Evolutionary conservation across 257 asterid species (phyloP).

Genomic region (Voacanga thouarsii): DNA sequence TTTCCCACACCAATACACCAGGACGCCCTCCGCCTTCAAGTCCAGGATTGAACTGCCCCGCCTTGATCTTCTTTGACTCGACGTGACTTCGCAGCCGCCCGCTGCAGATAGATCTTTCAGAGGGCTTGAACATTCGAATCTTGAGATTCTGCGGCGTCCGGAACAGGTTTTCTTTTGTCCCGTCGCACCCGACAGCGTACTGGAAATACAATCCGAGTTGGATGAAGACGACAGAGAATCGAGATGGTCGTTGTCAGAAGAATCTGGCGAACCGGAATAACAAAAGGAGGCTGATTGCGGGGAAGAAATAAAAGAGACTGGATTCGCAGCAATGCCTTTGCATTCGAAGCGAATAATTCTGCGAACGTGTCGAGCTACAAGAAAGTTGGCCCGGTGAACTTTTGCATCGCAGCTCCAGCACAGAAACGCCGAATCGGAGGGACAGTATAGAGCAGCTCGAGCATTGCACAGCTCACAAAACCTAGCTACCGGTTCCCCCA

Average conservation of each 20-base stretch:
- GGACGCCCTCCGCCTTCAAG: constrained; percentile 36
- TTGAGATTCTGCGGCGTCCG: background rate
- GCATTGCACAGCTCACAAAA: constrained; percentile 50
- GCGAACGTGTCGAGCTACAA: constrained; percentile 65
- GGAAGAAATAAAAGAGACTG: constrained; percentile 11
- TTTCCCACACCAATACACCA: constrained; percentile 44
- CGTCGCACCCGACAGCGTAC: constrained; percentile 20
- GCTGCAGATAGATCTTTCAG: background rate
- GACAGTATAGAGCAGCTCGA: constrained; percentile 42
- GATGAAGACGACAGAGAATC: constrained; percentile 23
- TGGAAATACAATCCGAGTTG: constrained; percentile 43
- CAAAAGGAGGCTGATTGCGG: constrained; percentile 14
- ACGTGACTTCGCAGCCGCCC: background rate
- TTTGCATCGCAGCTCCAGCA: constrained; percentile 50
- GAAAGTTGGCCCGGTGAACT: constrained; percentile 60
- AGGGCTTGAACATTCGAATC: background rate
- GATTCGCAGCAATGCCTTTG: constrained; percentile 17
- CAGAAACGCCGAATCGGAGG: constrained; percentile 60
- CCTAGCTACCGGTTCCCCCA: constrained; percentile 7
- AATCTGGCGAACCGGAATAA: constrained; percentile 24
- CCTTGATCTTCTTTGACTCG: background rate
- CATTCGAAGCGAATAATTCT: constrained; percentile 33
- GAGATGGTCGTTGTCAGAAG: constrained; percentile 18
- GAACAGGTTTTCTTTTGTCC: constrained; percentile 1
- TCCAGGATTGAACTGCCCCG: background rate